A percentile compares a stretch with the other conserved stretches of the same genome.
phyloP scores from a whole-genome alignment of 805 yeast genomes.

The Nakazawaea anatomiae region DNA sequence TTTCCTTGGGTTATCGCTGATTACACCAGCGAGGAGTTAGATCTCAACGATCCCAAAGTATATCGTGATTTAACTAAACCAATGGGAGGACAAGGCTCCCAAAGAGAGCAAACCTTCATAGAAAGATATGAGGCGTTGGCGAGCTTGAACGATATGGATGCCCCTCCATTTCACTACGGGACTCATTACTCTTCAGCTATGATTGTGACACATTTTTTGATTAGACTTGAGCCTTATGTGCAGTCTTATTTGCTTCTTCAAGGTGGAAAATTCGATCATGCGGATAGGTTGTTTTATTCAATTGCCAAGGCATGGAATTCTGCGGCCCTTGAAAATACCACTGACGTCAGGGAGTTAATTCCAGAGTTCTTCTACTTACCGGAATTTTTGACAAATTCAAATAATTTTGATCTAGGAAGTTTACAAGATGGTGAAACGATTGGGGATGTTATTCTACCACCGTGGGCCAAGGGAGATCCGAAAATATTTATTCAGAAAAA shows the following conservation, averaged over 20 bases:
- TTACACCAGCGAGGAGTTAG: conserved; percentile 65
- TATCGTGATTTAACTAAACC: conserved; percentile 80
- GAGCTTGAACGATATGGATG: conserved; percentile 48
- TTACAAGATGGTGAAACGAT: conserved; percentile 55
- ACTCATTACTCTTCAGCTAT: conserved; percentile 92
- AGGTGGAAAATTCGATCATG: conserved; percentile 87
- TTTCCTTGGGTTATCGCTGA: conserved; percentile 91
- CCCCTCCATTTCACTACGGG: conserved; percentile 87
- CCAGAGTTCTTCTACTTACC: conserved; percentile 86
- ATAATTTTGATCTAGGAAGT: conserved; percentile 63
- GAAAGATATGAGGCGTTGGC: conserved; percentile 70
- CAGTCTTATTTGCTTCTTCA: conserved; percentile 73
- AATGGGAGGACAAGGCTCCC: conserved; percentile 79
- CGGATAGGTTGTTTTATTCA: conserved; percentile 75
- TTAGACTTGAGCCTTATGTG: conserved; percentile 74
- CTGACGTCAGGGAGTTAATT: conserved; percentile 82
- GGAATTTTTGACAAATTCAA: conserved; percentile 64
- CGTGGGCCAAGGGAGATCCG: conserved; percentile 82
- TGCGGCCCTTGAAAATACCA: conserved; percentile 71
- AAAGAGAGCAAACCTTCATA: conserved; percentile 54
- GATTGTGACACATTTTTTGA: conserved; percentile 81
- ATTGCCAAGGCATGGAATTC: conserved; percentile 77
- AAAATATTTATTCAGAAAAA: conserved; percentile 66
- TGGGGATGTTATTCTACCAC: conserved; percentile 65
- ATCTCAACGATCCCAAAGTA: conserved; percentile 52